Evolutionary conservation across 2,329 filamentous ascomycete genomes (phyloP).

Genomic region (Simplicillium aogashimaense): DNA sequence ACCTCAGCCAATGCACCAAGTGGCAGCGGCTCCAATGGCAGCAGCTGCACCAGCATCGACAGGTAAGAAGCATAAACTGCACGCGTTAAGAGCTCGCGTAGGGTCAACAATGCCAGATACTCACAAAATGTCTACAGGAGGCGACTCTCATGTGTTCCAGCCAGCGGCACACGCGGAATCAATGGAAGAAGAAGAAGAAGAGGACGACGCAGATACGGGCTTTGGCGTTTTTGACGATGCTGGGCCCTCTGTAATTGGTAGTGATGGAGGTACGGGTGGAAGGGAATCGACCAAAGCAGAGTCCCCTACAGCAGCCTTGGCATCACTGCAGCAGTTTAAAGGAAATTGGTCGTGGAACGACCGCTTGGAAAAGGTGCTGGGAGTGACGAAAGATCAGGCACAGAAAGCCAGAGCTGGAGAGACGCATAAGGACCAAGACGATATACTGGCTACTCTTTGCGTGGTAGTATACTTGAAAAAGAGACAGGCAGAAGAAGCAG

Average conservation of each 20-base stretch:
- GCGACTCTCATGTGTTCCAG: no score
- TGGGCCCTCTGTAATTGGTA: constrained; percentile 34
- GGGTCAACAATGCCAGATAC: no score
- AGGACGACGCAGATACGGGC: background rate
- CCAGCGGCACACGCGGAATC: background rate
- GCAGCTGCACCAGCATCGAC: no score
- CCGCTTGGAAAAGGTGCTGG: constrained; percentile 17
- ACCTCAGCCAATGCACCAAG: no score
- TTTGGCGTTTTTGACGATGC: no score
- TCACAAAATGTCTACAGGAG: no score
- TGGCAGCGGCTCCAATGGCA: no score
- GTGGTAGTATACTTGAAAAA: constrained; percentile 29
- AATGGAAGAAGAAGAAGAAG: background rate
- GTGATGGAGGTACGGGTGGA: constrained; percentile 8
- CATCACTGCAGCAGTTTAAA: constrained; percentile 8
- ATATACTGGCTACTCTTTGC: constrained; percentile 18
- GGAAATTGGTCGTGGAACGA: constrained; percentile 20
- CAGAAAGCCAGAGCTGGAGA: constrained; percentile 3
- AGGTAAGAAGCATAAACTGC: no score
- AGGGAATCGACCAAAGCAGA: no score
- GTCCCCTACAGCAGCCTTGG: background rate
- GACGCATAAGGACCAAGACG: background rate
- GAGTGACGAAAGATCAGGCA: constrained; percentile 7
- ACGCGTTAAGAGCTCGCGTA: no score
- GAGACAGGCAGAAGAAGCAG: constrained; percentile 32